Evolutionary conservation across 2,329 filamentous ascomycete species (phyloP).

Genomic region (Paracamarosporium sp.): DNA sequence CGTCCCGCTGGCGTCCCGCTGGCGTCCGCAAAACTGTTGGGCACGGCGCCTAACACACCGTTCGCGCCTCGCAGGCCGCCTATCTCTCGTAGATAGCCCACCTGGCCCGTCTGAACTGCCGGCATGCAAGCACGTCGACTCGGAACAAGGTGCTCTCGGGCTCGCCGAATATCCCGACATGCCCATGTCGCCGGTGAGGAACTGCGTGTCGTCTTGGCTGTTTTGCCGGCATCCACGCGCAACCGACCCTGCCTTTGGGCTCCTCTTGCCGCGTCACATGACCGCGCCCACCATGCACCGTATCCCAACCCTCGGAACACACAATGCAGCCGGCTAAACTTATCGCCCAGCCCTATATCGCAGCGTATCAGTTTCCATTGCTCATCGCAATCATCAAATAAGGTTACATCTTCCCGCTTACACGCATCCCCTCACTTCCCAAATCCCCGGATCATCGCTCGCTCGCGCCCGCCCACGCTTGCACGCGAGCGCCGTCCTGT

Average conservation of each 20-base stretch:
- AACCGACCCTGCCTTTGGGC: constrained; percentile 14
- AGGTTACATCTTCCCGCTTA: constrained; percentile 39
- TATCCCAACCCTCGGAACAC: constrained; percentile 34
- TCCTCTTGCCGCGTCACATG: constrained; percentile 25
- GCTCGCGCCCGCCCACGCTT: background rate
- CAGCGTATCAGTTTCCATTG: constrained; percentile 30
- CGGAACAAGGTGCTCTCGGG: constrained; percentile 13
- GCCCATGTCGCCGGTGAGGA: background rate
- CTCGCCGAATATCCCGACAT: constrained; percentile 22
- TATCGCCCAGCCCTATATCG: constrained; percentile 26
- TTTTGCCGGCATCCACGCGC: constrained; percentile 15
- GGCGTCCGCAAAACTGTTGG: background rate
- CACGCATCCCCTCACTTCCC: constrained; percentile 26
- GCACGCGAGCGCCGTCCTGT: background rate
- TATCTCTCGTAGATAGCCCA: constrained; percentile 13
- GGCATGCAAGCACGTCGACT: constrained; percentile 10
- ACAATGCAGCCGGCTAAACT: constrained; percentile 31
- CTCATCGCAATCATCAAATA: constrained; percentile 35
- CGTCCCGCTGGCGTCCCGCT: background rate
- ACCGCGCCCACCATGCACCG: constrained; percentile 21
- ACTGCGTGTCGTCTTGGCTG: constrained; percentile 10
- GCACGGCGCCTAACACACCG: background rate
- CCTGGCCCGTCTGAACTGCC: constrained; percentile 20
- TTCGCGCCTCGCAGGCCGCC: background rate
- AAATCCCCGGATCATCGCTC: background rate